Conservation (phyloP, 192 early-diverging fungal genomes). For the Coemansia sp. region DNA sequence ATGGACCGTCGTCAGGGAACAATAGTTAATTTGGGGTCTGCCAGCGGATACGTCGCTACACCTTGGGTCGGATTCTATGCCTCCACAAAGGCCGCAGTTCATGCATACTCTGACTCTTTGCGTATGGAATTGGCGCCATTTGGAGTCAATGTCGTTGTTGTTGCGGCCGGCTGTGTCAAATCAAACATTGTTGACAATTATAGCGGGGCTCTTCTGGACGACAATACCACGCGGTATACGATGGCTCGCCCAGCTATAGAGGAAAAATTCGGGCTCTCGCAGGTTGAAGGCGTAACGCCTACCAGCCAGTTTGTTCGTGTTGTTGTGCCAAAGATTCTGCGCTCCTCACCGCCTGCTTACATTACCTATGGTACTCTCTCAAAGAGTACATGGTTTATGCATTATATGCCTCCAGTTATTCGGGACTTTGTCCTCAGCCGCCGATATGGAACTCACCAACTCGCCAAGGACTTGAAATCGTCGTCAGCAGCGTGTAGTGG, state of each 20-base stretch:
- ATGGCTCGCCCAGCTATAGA: slow-evolving; percentile 50
- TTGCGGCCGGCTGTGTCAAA: slow-evolving; percentile 66
- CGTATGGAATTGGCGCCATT: slow-evolving; percentile 70
- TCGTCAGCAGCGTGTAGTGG: no score
- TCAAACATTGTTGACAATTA: slow-evolving; percentile 63
- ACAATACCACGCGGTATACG: slow-evolving; percentile 50
- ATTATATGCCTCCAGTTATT: slow-evolving; percentile 57
- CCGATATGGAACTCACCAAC: slow-evolving; percentile 47
- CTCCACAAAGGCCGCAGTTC: slow-evolving; percentile 65
- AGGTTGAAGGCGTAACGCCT: slow-evolving; percentile 55
- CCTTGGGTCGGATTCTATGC: slow-evolving; percentile 66
- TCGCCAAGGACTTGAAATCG: slow-evolving; percentile 9
- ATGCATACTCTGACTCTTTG: slow-evolving; percentile 63
- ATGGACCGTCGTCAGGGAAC: slow-evolving; percentile 52
- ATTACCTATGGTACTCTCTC: slow-evolving; percentile 61
- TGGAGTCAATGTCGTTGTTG: slow-evolving; percentile 59
- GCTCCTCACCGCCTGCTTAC: slow-evolving; percentile 52
- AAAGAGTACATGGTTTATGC: slow-evolving; percentile 35
- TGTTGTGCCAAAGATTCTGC: slow-evolving; percentile 56
- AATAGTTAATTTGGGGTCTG: slow-evolving; percentile 71
- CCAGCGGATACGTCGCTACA: slow-evolving; percentile 61
- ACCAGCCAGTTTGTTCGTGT: slow-evolving; percentile 61
- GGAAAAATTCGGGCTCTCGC: slow-evolving; percentile 55
- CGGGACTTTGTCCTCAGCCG: slow-evolving; percentile 51
- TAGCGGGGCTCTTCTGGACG: slow-evolving; percentile 29